A percentile compares a stretch with the other conserved stretches of the same genome.
These are phyloP conservation scores for Tylopilus sp. DNA, from an alignment of 768 basidiomycete genomes.

Conservation along the genomic window DNA sequence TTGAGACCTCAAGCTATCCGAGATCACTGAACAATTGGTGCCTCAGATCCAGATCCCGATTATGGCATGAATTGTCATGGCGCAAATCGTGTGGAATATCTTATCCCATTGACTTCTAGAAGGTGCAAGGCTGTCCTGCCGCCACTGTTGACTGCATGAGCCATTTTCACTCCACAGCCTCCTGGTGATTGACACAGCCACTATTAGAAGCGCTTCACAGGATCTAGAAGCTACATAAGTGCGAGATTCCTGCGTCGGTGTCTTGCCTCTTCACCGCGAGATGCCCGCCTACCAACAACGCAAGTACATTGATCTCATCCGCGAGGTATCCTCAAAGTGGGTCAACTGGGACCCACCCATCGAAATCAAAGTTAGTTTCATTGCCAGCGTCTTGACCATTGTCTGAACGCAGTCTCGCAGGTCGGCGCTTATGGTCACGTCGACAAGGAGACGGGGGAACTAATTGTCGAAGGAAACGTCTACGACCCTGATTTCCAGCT, in stretches of 20 bases:
- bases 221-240: background rate
- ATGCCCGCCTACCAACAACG: conserved; percentile 20
- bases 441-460: conserved; percentile 28
- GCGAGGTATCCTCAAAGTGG: conserved; percentile 30
- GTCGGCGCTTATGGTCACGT: conserved; percentile 36
- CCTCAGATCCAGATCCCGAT: too few species aligned
- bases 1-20: too few species aligned
- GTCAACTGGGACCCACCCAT: conserved; percentile 36
- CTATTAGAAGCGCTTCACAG: background rate
- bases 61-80: too few species aligned
- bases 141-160: background rate
- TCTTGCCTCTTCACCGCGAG: background rate
- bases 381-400: background rate
- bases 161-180: background rate
- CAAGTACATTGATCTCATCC: conserved; percentile 38
- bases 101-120: background rate
- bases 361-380: conserved; percentile 21
- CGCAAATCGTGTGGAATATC: too few species aligned
- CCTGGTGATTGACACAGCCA: background rate
- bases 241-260: background rate
- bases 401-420: conserved; percentile 12
- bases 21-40: too few species aligned
- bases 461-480: conserved; percentile 34
- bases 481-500: conserved; percentile 25
- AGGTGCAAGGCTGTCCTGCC: background rate